Percentiles rank a stretch among this genome's conserved stretches.
Evolutionary conservation across 768 basidiomycete species (phyloP).

Genomic region (Botryobasidium botryosum): DNA sequence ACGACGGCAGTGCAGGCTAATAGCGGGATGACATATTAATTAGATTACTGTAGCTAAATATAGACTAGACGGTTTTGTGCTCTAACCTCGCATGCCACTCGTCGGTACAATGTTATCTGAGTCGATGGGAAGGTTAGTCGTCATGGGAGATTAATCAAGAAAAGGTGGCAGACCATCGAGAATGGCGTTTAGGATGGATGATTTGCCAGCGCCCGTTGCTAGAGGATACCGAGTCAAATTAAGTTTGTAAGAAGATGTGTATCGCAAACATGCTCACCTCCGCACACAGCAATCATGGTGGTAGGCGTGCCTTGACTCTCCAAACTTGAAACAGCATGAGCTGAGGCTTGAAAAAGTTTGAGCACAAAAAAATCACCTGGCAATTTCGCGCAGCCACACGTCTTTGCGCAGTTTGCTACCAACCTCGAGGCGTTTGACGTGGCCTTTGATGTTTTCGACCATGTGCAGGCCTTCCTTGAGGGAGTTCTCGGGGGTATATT

Average conservation of each 20-base stretch:
- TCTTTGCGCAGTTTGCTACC: conserved; percentile 40
- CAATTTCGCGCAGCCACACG: conserved; percentile 39
- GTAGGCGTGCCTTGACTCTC: conserved; percentile 33
- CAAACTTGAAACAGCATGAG: conserved; percentile 22
- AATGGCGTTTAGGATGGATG: conserved; percentile 42
- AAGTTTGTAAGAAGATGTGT: too few relatives aligned
- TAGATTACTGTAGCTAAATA: background rate
- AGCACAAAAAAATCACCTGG: conserved; percentile 23
- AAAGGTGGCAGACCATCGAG: conserved; percentile 30
- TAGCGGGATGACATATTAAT: background rate
- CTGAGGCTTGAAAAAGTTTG: background rate
- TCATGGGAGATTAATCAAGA: background rate
- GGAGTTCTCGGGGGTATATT: conserved; percentile 32
- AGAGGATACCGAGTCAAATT: background rate
- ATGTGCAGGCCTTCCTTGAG: conserved; percentile 35
- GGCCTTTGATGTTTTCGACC: conserved; percentile 31
- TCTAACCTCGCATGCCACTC: conserved; percentile 42
- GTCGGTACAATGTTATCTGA: conserved; percentile 47
- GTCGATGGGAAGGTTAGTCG: background rate
- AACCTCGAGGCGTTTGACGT: conserved; percentile 29
- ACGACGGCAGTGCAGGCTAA: conserved; percentile 50
- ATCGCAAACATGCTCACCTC: too few relatives aligned
- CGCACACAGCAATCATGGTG: conserved; percentile 48
- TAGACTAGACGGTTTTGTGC: background rate
- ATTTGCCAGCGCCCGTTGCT: conserved; percentile 49